Conservation (phyloP, 2,329 filamentous ascomycete species). For the Stemphylium vesicarium region DNA sequence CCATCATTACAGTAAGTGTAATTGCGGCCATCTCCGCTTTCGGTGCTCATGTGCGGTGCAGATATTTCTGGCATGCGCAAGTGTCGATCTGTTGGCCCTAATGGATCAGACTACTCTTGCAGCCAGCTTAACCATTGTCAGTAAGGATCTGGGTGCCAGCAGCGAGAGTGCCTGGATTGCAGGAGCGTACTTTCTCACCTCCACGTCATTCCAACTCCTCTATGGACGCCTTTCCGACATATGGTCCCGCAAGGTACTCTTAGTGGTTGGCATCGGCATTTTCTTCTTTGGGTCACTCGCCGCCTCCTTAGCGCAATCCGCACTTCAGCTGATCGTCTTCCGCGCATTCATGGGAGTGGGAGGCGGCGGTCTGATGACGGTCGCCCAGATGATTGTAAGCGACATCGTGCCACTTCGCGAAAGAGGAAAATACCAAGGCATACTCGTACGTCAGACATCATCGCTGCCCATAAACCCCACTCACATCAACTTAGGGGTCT, state of each 20-base stretch:
- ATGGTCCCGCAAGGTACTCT: conserved; percentile 57
- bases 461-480: not conserved
- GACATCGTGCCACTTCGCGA: conserved; percentile 48
- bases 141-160: conserved; percentile 44
- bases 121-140: conserved; percentile 27
- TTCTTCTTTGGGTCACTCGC: conserved; percentile 60
- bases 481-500: conserved; percentile 39
- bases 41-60: conserved; percentile 7
- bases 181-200: conserved; percentile 62
- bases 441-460: conserved; percentile 15
- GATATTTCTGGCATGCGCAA: conserved; percentile 34
- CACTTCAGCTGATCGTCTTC: conserved; percentile 63
- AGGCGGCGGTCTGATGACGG: conserved; percentile 63
- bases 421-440: conserved; percentile 50
- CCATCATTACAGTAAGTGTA: conserved; percentile 24
- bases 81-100: conserved; percentile 27
- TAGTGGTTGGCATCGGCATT: conserved; percentile 57
- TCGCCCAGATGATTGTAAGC: conserved; percentile 48
- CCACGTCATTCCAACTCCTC: conserved; percentile 69
- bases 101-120: conserved; percentile 34
- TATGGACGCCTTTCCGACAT: conserved; percentile 69
- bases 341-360: conserved; percentile 67
- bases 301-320: conserved; percentile 61
- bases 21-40: not conserved
- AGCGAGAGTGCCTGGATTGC: conserved; percentile 64